Conservation (phyloP, 2,329 filamentous ascomycete species). For the Aspergillus arachidicola region DNA sequence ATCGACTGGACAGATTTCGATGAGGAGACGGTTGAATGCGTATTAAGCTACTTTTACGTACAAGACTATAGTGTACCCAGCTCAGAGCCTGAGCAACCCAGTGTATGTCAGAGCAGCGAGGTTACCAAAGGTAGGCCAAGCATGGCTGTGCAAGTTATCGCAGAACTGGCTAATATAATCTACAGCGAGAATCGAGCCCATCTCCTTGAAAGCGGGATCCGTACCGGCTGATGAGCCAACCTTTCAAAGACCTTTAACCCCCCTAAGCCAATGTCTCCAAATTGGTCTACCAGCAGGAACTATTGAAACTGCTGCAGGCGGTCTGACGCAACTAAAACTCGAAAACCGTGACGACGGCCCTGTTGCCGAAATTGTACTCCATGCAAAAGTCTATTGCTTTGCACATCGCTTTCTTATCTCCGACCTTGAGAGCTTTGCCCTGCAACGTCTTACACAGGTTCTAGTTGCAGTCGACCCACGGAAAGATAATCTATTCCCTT, state of each 20-base stretch:
- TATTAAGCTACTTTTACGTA: neutral
- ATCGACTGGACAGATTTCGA: neutral
- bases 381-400: neutral
- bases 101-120: neutral
- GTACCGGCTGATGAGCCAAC: neutral
- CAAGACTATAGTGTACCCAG: neutral
- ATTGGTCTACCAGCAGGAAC: neutral
- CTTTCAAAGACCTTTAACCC: neutral
- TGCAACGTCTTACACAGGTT: neutral
- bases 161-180: too few relatives aligned
- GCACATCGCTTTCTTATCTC: neutral
- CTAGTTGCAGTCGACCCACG: neutral
- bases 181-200: too few relatives aligned
- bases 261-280: neutral
- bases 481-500: neutral
- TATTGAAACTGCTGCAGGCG: neutral
- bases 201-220: too few relatives aligned
- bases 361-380: neutral
- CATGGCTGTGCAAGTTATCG: neutral
- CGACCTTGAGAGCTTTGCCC: neutral
- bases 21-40: neutral
- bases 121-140: neutral
- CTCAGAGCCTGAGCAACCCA: neutral
- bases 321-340: neutral
- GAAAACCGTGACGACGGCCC: neutral